phyloP scores from a whole-genome alignment of 75 land plant species.

The Ceratopteris richardii region DNA sequence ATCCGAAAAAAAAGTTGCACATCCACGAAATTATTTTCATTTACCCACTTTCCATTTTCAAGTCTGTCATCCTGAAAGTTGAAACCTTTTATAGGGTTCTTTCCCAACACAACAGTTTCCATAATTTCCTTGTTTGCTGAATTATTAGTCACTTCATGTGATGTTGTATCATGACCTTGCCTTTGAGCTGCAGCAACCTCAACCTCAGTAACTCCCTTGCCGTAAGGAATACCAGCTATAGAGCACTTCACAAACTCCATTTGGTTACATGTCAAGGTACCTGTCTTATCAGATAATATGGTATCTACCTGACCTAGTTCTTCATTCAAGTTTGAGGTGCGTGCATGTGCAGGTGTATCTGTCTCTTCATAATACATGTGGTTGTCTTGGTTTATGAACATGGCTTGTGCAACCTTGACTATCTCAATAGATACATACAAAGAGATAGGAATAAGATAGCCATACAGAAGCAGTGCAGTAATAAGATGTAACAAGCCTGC shows the following conservation, averaged over 20 bases:
- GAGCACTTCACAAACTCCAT: conserved; percentile 67
- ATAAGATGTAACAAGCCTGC: conserved; percentile 44
- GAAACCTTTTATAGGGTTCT: conserved; percentile 17
- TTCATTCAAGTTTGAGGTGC: conserved; percentile 65
- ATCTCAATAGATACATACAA: conserved; percentile 63
- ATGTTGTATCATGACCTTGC: conserved; percentile 17
- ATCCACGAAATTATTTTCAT: conserved; percentile 9
- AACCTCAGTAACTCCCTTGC: conserved; percentile 42
- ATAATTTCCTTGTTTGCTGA: conserved; percentile 9
- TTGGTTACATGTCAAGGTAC: conserved; percentile 57
- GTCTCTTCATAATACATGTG: conserved; percentile 48
- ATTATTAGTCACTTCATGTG: not conserved
- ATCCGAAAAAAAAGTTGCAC: conserved; percentile 21
- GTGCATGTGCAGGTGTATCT: conserved; percentile 44
- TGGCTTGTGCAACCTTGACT: conserved; percentile 54
- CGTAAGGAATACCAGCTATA: conserved; percentile 52
- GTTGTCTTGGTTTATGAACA: conserved; percentile 50
- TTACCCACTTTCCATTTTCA: conserved; percentile 26
- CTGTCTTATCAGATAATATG: conserved; percentile 59
- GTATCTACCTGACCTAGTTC: conserved; percentile 68
- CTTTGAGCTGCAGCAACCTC: conserved; percentile 43
- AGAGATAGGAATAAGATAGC: conserved; percentile 59
- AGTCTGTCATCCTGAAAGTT: conserved; percentile 31
- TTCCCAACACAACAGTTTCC: conserved; percentile 11
- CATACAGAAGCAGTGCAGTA: conserved; percentile 56